Conservation (phyloP, 805 yeast genomes). For the Hanseniaspora taiwanica region DNA sequence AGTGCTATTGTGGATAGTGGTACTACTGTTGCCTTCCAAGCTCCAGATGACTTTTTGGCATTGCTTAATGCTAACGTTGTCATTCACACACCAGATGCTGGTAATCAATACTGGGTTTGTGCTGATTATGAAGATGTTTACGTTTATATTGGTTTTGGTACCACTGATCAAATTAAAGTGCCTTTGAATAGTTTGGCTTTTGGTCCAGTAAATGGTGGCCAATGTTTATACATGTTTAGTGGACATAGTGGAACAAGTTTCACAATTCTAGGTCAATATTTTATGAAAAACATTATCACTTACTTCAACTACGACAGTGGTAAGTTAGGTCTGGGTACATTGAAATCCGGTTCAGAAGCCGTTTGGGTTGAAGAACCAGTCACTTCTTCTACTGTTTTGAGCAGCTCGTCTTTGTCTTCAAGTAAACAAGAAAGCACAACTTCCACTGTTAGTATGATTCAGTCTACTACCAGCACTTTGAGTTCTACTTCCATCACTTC, state of each 20-base stretch:
- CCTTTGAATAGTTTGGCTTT: conserved; percentile 6
- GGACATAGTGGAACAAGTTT: conserved; percentile 1
- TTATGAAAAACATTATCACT: conserved; percentile 5
- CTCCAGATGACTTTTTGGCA: conserved; percentile 1
- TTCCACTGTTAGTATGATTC: too few species aligned
- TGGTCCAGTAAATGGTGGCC: background rate
- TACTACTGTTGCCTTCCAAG: conserved; percentile 3
- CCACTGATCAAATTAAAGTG: background rate
- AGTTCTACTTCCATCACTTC: too few species aligned
- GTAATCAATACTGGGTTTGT: conserved; percentile 4
- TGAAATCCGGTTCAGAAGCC: background rate
- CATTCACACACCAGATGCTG: background rate
- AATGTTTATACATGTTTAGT: conserved; percentile 4
- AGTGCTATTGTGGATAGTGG: conserved; percentile 4
- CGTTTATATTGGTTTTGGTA: conserved; percentile 1
- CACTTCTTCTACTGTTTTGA: too few species aligned
- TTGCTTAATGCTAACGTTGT: background rate
- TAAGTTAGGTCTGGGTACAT: conserved; percentile 4
- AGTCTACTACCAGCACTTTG: too few species aligned
- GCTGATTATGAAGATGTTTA: conserved; percentile 3
- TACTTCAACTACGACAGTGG: conserved; percentile 5
- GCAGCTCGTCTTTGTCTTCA: too few species aligned
- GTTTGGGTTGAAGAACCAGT: background rate
- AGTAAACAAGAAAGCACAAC: too few species aligned
- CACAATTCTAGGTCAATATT: conserved; percentile 5